Conservation (phyloP, 2,329 filamentous ascomycete species). For the Exophiala sp. region DNA sequence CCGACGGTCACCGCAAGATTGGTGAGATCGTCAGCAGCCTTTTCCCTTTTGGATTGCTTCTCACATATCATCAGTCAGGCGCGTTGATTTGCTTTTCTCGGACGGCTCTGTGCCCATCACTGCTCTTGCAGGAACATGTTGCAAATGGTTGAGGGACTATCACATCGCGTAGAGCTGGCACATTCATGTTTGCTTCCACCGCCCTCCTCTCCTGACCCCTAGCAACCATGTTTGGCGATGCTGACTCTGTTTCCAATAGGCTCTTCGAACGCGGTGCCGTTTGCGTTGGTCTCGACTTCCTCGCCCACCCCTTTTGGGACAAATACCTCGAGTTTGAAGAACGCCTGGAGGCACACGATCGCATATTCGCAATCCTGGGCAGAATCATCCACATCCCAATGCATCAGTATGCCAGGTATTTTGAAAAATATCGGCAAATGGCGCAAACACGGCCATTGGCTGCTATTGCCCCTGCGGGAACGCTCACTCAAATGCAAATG, state of each 20-base stretch:
- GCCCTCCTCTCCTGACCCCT: conserved; percentile 33
- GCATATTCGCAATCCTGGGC: conserved; percentile 74
- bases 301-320: conserved; percentile 96
- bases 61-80: conserved; percentile 48
- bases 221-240: conserved; percentile 27
- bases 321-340: conserved; percentile 98
- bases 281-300: conserved; percentile 83
- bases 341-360: conserved; percentile 74
- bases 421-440: conserved; percentile 77
- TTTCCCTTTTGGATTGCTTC: conserved; percentile 39
- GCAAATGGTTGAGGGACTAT: conserved; percentile 21
- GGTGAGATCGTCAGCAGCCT: conserved; percentile 60
- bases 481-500: conserved; percentile 60
- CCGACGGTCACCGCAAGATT: conserved; percentile 38
- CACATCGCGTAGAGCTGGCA: conserved; percentile 29
- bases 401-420: conserved; percentile 94
- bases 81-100: conserved; percentile 38
- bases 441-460: conserved; percentile 65
- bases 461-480: conserved; percentile 66
- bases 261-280: conserved; percentile 85
- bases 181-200: conserved; percentile 44
- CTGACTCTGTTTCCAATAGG: conserved; percentile 50
- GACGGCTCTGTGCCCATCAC: conserved; percentile 15
- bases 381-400: conserved; percentile 85
- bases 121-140: conserved; percentile 14